Conservation (phyloP, 495 filamentous ascomycete genomes). For the Daldinia decipiens region DNA sequence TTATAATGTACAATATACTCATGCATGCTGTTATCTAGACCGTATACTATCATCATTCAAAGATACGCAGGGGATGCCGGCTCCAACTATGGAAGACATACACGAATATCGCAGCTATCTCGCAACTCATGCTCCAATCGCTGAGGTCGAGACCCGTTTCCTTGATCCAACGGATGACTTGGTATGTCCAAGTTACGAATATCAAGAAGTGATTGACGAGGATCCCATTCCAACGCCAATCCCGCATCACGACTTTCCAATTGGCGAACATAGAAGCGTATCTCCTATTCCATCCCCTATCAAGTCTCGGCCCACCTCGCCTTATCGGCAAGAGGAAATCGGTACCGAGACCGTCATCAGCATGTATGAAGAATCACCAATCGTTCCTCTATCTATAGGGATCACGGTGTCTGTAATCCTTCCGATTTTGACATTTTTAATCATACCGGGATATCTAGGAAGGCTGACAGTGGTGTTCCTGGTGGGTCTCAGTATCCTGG, state of each 20-base stretch:
- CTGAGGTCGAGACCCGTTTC: conserved; percentile 73
- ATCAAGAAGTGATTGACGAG: conserved; percentile 34
- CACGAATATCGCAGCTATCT: conserved; percentile 75
- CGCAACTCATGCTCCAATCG: conserved; percentile 67
- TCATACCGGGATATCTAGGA: conserved; percentile 64
- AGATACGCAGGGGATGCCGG: conserved; percentile 64
- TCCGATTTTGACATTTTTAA: conserved; percentile 67
- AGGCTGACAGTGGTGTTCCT: conserved; percentile 62
- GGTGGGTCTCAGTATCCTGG: conserved; percentile 47
- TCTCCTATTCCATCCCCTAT: conserved; percentile 40
- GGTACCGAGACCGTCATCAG: conserved; percentile 27
- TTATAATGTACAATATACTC: conserved; percentile 21
- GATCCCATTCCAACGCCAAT: conserved; percentile 39
- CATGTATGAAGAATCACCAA: conserved; percentile 21
- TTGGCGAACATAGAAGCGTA: conserved; percentile 21
- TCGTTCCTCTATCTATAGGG: conserved; percentile 59
- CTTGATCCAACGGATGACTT: conserved; percentile 73
- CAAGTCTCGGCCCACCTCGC: conserved; percentile 36
- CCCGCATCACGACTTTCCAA: conserved; percentile 32
- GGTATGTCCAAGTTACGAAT: conserved; percentile 59
- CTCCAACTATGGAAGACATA: conserved; percentile 67
- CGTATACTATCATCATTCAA: conserved; percentile 74
- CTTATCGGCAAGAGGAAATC: conserved; percentile 36
- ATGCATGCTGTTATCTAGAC: conserved; percentile 58
- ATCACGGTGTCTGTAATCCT: conserved; percentile 65